A percentile compares a stretch with the other conserved stretches of the same genome.
These are phyloP conservation scores for Cicer cuneatum DNA, from an alignment of 306 rosid species.

Conservation along the genomic window DNA sequence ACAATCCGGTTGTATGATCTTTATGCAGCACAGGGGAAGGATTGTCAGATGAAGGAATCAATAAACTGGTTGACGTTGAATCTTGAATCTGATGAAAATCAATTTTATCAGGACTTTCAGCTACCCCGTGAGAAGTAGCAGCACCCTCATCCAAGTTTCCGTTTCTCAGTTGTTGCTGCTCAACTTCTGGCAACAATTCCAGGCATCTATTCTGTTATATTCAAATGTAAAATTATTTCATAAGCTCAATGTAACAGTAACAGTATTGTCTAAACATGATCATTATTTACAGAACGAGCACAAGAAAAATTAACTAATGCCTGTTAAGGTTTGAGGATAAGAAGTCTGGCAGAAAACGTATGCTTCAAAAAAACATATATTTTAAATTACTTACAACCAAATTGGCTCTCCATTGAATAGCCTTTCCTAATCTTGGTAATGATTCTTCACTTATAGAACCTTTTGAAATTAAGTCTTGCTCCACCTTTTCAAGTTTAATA, in stretches of 20 bases:
- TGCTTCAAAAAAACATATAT: background rate
- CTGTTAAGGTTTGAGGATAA: constrained; percentile 8
- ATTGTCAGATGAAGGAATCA: constrained; percentile 67
- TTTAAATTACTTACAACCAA: constrained; percentile 79
- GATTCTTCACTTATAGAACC: constrained; percentile 60
- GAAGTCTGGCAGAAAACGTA: constrained; percentile 1
- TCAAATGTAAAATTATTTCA: constrained; percentile 42
- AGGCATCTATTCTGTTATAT: constrained; percentile 77
- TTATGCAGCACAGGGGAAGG: constrained; percentile 48
- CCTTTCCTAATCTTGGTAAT: constrained; percentile 62
- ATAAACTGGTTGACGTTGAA: constrained; percentile 63
- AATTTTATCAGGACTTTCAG: constrained; percentile 52
- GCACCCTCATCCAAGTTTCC: constrained; percentile 58
- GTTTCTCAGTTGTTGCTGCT: constrained; percentile 66
- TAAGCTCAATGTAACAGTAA: constrained; percentile 4
- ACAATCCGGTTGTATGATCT: constrained; percentile 47
- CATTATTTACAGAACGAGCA: background rate
- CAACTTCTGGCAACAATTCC: constrained; percentile 88
- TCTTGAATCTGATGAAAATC: constrained; percentile 59
- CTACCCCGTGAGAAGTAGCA: constrained; percentile 53
- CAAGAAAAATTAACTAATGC: constrained; percentile 29
- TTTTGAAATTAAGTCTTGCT: constrained; percentile 65
- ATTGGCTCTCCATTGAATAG: constrained; percentile 71
- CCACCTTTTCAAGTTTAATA: constrained; percentile 66
- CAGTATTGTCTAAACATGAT: constrained; percentile 25